phyloP scores from a whole-genome alignment of 2,329 filamentous ascomycete genomes.

The Balansia obtecta region DNA sequence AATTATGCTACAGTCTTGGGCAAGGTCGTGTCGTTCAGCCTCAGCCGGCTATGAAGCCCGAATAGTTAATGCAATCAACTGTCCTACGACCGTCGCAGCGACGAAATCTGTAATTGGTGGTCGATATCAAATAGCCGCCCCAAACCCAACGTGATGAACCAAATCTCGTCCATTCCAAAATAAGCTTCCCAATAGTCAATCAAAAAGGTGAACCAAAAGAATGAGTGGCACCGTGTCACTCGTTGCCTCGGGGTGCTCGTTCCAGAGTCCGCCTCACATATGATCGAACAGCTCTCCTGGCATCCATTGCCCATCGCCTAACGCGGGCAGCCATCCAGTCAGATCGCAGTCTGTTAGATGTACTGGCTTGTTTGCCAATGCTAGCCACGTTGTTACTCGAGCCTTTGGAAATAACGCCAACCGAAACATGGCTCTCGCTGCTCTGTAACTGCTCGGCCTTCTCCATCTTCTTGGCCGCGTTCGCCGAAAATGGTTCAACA shows the following conservation, averaged over 20 bases:
- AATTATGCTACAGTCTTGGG: neutral
- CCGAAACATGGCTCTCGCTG: slow-evolving; percentile 3
- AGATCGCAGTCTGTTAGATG: slow-evolving; percentile 4
- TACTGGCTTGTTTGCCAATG: slow-evolving; percentile 1
- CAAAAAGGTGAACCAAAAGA: neutral
- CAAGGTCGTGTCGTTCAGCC: neutral
- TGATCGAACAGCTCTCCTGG: slow-evolving; percentile 19
- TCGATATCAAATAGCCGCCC: neutral
- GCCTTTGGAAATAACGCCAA: slow-evolving; percentile 1
- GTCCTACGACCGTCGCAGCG: neutral
- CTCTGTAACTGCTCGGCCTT: slow-evolving; percentile 4
- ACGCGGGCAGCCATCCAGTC: slow-evolving; percentile 16
- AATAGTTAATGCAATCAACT: neutral
- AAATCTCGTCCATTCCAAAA: slow-evolving; percentile 1
- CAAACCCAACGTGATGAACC: neutral
- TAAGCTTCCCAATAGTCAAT: slow-evolving; percentile 4
- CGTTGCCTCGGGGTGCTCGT: slow-evolving; percentile 14
- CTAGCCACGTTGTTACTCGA: slow-evolving; percentile 2
- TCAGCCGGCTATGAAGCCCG: neutral
- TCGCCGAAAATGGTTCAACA: slow-evolving; percentile 7
- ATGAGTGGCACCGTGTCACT: slow-evolving; percentile 1
- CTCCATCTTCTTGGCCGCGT: slow-evolving; percentile 7
- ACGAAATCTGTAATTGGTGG: neutral
- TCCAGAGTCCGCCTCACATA: slow-evolving; percentile 21
- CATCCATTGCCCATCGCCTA: slow-evolving; percentile 22